phyloP scores from a whole-genome alignment of 1,284 basidiomycete genomes.

The Apiotrichum gracile region DNA sequence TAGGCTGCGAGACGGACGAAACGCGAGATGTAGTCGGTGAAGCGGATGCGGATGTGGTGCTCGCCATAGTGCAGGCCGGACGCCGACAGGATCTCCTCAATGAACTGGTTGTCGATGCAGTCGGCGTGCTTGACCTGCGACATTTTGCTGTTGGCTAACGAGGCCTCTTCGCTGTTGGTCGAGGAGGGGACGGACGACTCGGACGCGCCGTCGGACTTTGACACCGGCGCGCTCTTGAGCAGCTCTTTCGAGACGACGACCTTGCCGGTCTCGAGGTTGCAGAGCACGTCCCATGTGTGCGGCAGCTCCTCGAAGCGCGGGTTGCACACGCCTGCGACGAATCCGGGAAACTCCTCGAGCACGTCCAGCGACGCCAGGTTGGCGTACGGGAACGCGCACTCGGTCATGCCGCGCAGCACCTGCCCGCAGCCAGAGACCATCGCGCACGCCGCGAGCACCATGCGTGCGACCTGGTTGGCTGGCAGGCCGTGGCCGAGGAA shows the following conservation, averaged over 20 bases:
- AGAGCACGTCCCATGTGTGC: slow-evolving; percentile 80
- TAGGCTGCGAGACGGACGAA: slow-evolving; percentile 70
- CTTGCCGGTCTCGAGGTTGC: slow-evolving; percentile 78
- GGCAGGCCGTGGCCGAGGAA: slow-evolving; percentile 84
- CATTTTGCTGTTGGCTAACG: slow-evolving; percentile 13
- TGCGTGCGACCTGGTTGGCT: slow-evolving; percentile 77
- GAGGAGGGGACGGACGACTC: background rate
- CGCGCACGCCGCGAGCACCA: slow-evolving; percentile 88
- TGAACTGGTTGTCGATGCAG: slow-evolving; percentile 72
- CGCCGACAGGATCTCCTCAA: slow-evolving; percentile 78
- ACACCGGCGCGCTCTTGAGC: slow-evolving; percentile 5
- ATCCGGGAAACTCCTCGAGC: slow-evolving; percentile 80
- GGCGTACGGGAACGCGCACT: slow-evolving; percentile 88
- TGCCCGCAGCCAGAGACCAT: slow-evolving; percentile 83
- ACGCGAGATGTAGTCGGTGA: slow-evolving; percentile 67
- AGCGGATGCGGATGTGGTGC: slow-evolving; percentile 65
- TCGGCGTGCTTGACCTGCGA: slow-evolving; percentile 53
- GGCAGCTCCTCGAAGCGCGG: slow-evolving; percentile 84
- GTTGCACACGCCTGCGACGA: slow-evolving; percentile 93
- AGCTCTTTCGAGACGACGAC: slow-evolving; percentile 70
- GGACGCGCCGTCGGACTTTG: background rate
- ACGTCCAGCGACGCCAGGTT: slow-evolving; percentile 83
- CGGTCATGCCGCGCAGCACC: slow-evolving; percentile 74
- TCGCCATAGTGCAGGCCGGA: slow-evolving; percentile 73
- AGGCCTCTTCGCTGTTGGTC: slow-evolving; percentile 1